Evolutionary conservation across 805 yeast genomes (phyloP), one percentile per base, ranked within the genome.

Genomic region (Osmozyma mogii): DNA sequence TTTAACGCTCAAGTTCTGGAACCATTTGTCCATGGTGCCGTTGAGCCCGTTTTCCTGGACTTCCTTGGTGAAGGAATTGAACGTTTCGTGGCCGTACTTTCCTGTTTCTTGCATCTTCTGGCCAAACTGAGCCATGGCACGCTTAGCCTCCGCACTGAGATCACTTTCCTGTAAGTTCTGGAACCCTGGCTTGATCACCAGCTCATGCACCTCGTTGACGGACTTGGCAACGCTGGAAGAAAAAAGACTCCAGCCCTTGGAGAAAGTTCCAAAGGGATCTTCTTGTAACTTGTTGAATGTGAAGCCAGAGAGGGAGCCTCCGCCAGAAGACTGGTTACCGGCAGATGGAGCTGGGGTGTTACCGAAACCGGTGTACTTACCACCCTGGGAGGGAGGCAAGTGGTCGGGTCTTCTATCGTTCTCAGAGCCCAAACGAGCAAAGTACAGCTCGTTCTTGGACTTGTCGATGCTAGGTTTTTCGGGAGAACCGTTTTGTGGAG

Each of bases 61-160:
- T 51, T 67, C 58, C 21, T 49, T 37, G 23, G 85, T 77, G 48
- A 77, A 75, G 11, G 64, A 61, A 37, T 65, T 68, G 45, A 73
- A 68, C n/a, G 79, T 76, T 40, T 78, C 80, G 31, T 75, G 76
- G 16, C 94, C 84, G 41, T 74, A 75, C 36, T 65, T 70, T 19
- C 94, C 82, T 1, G 96, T 84, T 43, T 87, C 94, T 52, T 83
- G 94, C 61, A 89, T 82, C 49, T 78, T 85, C 51, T 84, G 94
- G 27, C 96, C 96, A 61, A 89, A 92, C 63, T 92, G 96, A 35
- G 84, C 79, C 72, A 94, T 84, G n/a, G 97, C 97, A 43, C 85
- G 74, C 39, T 72, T 76, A 4, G 97, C 92, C 49, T 85, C 94
- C 32, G 58, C 64, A 15, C 94, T 75, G 25, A 84, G 55, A 35